phyloP scores from a whole-genome alignment of 345 rosid genomes.

The Citrus hindsii region DNA sequence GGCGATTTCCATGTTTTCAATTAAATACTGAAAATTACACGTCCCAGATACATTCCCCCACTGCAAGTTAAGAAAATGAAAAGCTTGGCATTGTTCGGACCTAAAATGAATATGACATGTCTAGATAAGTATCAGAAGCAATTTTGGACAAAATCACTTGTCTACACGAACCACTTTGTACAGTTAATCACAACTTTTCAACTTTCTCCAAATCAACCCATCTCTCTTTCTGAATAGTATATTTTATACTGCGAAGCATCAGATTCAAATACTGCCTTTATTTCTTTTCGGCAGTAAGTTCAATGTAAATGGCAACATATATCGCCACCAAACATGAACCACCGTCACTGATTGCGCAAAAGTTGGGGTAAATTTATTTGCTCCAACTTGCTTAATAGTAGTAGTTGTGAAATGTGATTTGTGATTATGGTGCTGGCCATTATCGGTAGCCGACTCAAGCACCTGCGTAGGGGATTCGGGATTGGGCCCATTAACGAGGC shows the following conservation, averaged over 20 bases:
- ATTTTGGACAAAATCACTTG: not conserved
- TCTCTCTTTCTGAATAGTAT: not conserved
- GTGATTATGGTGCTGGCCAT: slow-evolving; percentile 5
- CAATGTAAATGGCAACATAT: not conserved
- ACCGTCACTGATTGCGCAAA: not conserved
- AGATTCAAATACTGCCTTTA: slow-evolving; percentile 1
- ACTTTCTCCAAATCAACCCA: not conserved
- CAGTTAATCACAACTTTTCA: not conserved
- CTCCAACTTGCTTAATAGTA: not conserved
- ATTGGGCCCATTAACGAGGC: not conserved
- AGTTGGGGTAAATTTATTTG: not conserved
- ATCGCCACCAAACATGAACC: not conserved
- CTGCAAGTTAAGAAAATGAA: not conserved
- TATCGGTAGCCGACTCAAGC: not conserved
- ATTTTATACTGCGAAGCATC: not conserved
- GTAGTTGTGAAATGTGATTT: not conserved
- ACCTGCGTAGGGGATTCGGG: not conserved
- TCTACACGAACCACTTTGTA: not conserved
- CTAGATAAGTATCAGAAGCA: not conserved
- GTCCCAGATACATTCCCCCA: not conserved
- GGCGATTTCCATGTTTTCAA: not conserved
- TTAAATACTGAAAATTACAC: not conserved
- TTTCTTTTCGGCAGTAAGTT: not conserved
- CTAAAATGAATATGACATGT: not conserved
- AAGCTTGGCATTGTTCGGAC: not conserved